Evolutionary conservation across 78 protist species (phyloP), one percentile per base, ranked within the genome.

Genomic region (Dictyostelium firmibasis): DNA sequence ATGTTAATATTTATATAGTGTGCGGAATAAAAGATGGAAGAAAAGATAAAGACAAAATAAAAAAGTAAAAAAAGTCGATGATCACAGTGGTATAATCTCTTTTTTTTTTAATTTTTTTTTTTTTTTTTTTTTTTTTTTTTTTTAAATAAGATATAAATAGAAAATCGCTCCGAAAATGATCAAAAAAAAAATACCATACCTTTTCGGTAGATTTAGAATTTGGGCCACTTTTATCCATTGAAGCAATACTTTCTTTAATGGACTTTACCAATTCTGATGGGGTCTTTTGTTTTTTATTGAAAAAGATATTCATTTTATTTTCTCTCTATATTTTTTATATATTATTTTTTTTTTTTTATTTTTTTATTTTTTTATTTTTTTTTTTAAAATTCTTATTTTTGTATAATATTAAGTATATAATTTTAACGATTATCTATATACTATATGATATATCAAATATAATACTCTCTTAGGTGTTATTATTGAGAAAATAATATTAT

Each of bases 261-360:
- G 92, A 76, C 44, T 83, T 92, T 0, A 77, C 95, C 81, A 92
- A 77, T 16, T 92, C 95, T 7, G 75, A 9, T 14, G 95, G 95
- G 29, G 95, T 92, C 72, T 92, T 92, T 77, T 92, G 95, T 31
- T 92, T 92, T 81, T 92, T 92, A 81, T 89, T 89, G 43, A 89
- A 89, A 38, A 89, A 89, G 31, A 89, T 89, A 69, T 89, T 89
- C 94, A 89, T 89, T 64, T 38, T 83, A n/a, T 9, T 64, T 2
- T 74, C 81, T 74, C 20, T 74, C 11, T 74, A 0, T 74, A 27
- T 60, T 18, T n/a, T n/a, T n/a, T n/a, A n/a, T 60, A 23, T 60
- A 23, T 60, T 0, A 23, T 64, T 64, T 5, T 64, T 25, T 64
- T 64, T 74, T 16, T 74, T 35, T 74, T 33, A 27, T 33, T 33